A percentile compares a stretch with the other conserved stretches of the same genome.
These are phyloP conservation scores for Colletotrichum gloeosporioides DNA, from an alignment of 2,329 filamentous ascomycete genomes.

Conservation along the genomic window DNA sequence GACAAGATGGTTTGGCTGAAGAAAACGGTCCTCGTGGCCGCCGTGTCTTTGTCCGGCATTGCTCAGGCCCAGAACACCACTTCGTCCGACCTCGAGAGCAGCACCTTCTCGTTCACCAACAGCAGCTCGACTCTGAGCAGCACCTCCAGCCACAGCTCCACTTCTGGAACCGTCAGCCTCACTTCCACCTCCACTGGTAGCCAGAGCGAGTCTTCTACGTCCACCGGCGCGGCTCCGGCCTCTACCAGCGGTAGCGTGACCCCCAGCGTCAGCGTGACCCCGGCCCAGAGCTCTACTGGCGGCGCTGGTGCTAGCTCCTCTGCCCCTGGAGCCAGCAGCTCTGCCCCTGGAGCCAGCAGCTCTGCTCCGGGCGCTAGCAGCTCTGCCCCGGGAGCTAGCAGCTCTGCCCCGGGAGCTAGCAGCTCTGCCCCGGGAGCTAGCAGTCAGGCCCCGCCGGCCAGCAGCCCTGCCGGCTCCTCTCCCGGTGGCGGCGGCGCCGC, in stretches of 20 bases:
- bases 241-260: background rate
- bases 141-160: background rate
- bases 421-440: no score
- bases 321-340: background rate
- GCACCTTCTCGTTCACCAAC: background rate
- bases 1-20: slow-evolving; percentile 8
- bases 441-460: background rate
- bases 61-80: background rate
- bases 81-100: background rate
- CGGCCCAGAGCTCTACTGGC: background rate
- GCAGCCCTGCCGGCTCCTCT: background rate
- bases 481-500: background rate
- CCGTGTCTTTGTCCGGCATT: background rate
- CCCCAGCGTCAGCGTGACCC: background rate
- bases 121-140: background rate
- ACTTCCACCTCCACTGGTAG: background rate
- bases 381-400: no score
- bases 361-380: background rate
- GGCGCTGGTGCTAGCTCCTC: background rate
- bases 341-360: background rate
- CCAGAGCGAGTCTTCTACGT: background rate
- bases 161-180: background rate
- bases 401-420: no score
- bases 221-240: background rate
- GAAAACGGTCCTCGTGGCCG: background rate